Evolutionary conservation across 2,329 filamentous ascomycete genomes (phyloP).

Genomic region (Lasiodiplodia gonubiensis): DNA sequence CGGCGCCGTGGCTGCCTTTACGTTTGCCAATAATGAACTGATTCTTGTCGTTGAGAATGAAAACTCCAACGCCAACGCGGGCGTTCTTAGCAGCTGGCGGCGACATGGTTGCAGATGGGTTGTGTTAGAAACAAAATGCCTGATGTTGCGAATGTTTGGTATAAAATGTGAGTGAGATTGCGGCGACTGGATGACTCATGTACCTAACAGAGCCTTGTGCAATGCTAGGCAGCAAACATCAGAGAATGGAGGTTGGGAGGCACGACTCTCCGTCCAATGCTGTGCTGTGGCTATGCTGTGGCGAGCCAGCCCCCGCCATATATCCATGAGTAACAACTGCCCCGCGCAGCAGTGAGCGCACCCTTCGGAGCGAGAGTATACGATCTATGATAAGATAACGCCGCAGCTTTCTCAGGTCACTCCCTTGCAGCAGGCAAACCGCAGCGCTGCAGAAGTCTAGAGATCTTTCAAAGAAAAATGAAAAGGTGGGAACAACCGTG

Average conservation of each 20-base stretch:
- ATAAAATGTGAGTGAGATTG: background rate
- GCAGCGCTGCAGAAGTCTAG: no score
- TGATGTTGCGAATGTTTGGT: background rate
- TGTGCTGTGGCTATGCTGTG: background rate
- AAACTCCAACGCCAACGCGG: slow-evolving; percentile 14
- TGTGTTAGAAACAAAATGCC: background rate
- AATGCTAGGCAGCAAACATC: background rate
- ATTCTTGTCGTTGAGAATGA: slow-evolving; percentile 14
- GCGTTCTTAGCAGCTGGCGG: background rate
- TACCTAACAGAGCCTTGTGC: background rate
- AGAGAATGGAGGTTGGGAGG: background rate
- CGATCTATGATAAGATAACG: background rate
- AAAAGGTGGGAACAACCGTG: no score
- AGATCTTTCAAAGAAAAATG: no score
- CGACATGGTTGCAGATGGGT: background rate
- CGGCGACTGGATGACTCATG: background rate
- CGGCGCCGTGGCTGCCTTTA: slow-evolving; percentile 20
- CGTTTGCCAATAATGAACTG: slow-evolving; percentile 23
- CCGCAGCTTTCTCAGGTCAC: background rate
- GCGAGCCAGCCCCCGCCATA: background rate
- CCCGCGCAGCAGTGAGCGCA: background rate
- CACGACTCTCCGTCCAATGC: background rate
- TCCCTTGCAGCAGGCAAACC: no score
- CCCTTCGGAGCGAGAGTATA: background rate
- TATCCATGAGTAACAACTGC: background rate